Conservation (phyloP, 352 stramenopile genomes). For the Phytopythium aichiense region DNA sequence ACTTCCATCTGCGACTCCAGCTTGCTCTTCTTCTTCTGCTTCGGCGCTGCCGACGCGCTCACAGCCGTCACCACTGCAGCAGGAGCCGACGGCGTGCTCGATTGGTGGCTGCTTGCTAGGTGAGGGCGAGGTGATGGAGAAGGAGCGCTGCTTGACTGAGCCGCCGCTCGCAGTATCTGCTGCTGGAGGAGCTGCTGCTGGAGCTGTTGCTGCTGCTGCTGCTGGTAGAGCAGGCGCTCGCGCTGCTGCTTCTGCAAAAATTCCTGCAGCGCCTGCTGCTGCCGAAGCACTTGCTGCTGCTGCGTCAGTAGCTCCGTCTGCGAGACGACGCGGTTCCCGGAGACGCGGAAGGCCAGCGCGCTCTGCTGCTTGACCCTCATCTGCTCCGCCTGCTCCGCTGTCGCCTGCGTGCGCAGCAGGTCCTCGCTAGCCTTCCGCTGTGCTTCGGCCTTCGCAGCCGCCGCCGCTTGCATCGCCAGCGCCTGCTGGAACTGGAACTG, state of each 20-base stretch:
- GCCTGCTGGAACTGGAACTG: slow-evolving; percentile 40
- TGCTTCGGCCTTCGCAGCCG: slow-evolving; percentile 24
- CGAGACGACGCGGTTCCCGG: slow-evolving; percentile 13
- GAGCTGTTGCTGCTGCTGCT: slow-evolving; percentile 15
- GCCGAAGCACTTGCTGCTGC: slow-evolving; percentile 43
- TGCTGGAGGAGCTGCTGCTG: slow-evolving; percentile 12
- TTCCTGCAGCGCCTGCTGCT: slow-evolving; percentile 39
- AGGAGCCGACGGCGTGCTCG: neutral
- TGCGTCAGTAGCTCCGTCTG: slow-evolving; percentile 33
- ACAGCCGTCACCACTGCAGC: neutral
- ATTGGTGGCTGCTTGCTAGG: neutral
- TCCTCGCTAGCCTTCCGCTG: slow-evolving; percentile 27
- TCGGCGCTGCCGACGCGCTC: slow-evolving; percentile 15
- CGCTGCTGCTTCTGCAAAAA: slow-evolving; percentile 36
- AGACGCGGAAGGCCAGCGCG: slow-evolving; percentile 11
- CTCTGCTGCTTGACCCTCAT: slow-evolving; percentile 28
- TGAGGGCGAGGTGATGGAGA: neutral
- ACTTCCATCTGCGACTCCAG: slow-evolving; percentile 58
- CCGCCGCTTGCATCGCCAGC: slow-evolving; percentile 20
- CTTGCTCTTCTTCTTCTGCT: slow-evolving; percentile 33
- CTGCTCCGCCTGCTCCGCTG: slow-evolving; percentile 39
- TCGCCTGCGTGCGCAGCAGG: slow-evolving; percentile 36
- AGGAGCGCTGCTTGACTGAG: neutral
- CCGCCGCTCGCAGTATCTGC: neutral
- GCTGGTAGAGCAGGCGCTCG: slow-evolving; percentile 14